Evolutionary conservation across 2,329 filamentous ascomycete genomes (phyloP).

Genomic region (Fusarium ramigenum): DNA sequence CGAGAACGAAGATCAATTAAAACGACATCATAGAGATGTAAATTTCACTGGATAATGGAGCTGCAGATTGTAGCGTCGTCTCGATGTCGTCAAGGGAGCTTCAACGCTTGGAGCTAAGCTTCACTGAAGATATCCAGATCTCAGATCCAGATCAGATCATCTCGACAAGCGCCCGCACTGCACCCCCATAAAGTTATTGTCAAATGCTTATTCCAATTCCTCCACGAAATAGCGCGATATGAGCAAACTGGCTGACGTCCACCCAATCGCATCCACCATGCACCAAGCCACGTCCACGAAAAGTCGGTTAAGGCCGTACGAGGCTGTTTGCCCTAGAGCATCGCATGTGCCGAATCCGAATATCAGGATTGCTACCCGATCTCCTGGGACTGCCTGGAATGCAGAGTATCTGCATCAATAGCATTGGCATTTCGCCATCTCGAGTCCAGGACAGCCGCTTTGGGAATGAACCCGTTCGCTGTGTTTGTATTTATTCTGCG

Average conservation of each 20-base stretch:
- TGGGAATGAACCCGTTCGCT: not conserved
- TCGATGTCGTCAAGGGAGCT: too few relatives aligned
- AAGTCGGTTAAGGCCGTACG: not conserved
- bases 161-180: not conserved
- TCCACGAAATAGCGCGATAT: not conserved
- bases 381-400: not conserved
- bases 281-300: not conserved
- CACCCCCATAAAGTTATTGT: not conserved
- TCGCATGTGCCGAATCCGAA: not conserved
- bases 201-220: not conserved
- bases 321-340: not conserved
- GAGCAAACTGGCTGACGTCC: not conserved
- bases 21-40: not conserved
- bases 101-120: not conserved
- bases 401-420: not conserved
- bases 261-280: not conserved
- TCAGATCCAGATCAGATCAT: not conserved
- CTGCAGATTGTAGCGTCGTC: too few relatives aligned
- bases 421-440: not conserved
- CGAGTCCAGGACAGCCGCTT: not conserved
- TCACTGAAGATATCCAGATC: not conserved
- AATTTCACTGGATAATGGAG: fast-evolving
- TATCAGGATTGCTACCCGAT: not conserved
- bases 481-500: not conserved
- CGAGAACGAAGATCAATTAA: not conserved